These are phyloP conservation scores for Stemphylium beticola DNA, from an alignment of 2,329 filamentous ascomycete genomes.

Conservation along the genomic window DNA sequence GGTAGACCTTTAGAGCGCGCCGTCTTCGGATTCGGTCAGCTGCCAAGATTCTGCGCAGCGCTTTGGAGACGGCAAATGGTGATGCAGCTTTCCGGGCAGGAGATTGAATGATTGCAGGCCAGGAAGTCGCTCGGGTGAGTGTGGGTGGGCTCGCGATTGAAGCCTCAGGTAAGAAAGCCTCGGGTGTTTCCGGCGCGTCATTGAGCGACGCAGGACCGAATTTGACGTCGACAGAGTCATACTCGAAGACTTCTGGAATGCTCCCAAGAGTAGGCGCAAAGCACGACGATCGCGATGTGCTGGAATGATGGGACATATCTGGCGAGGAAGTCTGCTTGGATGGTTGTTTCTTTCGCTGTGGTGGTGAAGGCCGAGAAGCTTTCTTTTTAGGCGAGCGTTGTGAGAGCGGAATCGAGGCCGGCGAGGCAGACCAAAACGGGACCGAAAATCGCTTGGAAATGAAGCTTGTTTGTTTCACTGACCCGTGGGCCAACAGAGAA, in stretches of 20 bases:
- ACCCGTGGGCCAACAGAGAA: conserved; percentile 8
- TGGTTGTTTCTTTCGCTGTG: conserved; percentile 7
- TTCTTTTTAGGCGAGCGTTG: conserved; percentile 15
- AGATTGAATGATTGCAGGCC: conserved; percentile 30
- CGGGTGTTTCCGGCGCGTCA: conserved; percentile 21
- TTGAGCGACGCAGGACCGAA: conserved; percentile 19
- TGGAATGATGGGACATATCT: conserved; percentile 23
- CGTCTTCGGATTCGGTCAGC: conserved; percentile 29
- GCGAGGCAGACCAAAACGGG: conserved; percentile 23
- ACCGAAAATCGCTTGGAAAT: conserved; percentile 21
- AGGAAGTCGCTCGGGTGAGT: conserved; percentile 25
- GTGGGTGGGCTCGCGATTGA: conserved; percentile 23
- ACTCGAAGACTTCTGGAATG: conserved; percentile 34
- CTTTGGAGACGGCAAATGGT: conserved; percentile 24
- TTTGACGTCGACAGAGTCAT: conserved; percentile 23
- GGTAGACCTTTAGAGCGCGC: conserved; percentile 27
- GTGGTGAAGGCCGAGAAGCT: conserved; percentile 11
- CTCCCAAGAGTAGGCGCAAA: conserved; percentile 35
- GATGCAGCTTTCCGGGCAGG: conserved; percentile 26
- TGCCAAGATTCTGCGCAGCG: conserved; percentile 31
- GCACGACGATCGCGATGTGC: conserved; percentile 24
- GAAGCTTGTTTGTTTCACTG: conserved; percentile 18
- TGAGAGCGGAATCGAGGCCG: conserved; percentile 25
- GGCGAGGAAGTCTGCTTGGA: conserved; percentile 7
- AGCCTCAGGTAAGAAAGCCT: conserved; percentile 30